Conservation (phyloP, 495 filamentous ascomycete genomes). For the Aspergillus nidulans region DNA sequence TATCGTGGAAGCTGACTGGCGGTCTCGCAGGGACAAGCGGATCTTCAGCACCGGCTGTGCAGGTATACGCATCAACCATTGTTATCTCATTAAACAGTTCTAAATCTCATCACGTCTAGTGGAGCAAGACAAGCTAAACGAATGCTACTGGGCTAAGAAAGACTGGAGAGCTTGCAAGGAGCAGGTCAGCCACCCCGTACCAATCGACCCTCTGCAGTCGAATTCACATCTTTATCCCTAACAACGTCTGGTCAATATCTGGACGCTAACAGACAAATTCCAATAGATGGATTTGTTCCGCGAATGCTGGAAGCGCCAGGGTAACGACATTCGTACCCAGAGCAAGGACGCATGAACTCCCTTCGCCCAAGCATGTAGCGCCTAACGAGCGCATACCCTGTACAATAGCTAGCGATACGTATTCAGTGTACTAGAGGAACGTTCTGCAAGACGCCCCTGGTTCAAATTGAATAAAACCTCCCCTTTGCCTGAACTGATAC, state of each 20-base stretch:
- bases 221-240: neutral
- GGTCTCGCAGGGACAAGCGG: constrained; percentile 72
- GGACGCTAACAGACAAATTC: neutral
- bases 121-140: constrained; percentile 86
- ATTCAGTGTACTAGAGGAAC: neutral
- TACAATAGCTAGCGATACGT: constrained; percentile 7
- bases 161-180: constrained; percentile 89
- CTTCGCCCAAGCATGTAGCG: neutral
- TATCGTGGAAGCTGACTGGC: constrained; percentile 5
- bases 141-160: constrained; percentile 94
- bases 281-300: constrained; percentile 85
- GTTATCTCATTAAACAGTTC: neutral
- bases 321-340: constrained; percentile 79
- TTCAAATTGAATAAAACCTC: neutral
- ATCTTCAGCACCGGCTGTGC: constrained; percentile 96
- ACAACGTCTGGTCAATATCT: neutral
- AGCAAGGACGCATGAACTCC: constrained; percentile 54
- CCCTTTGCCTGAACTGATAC: neutral
- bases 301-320: constrained; percentile 87
- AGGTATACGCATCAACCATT: constrained; percentile 47
- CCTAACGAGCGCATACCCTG: neutral
- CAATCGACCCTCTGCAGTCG: neutral
- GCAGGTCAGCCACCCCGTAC: constrained; percentile 59
- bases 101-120: constrained; percentile 39
- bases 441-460: neutral